Base-by-base conservation (phyloP, 1,139 yeast species). In the Blastobotrys arbuscula region DNA sequence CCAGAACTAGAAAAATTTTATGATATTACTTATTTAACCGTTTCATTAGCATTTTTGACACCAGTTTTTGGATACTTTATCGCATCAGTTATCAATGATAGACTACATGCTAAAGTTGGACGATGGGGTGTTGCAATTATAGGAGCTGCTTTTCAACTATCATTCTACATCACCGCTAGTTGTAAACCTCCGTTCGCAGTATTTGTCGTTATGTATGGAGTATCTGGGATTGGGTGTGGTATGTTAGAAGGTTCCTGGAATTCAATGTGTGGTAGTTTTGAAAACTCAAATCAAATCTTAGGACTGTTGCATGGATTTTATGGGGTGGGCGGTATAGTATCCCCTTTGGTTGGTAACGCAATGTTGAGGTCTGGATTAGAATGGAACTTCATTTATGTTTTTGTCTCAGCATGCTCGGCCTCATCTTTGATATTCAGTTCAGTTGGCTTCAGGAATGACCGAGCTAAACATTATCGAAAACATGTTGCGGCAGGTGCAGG, bases 161-260 rank as follows among this genome's bases (percentile, higher is more conserved):
- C 69, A 4, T 74, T 74, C 69, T 74, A 66, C 56, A 61, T 71
- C 0, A 59, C 75, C 2, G 72, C 74, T 12, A 58, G 70, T 40
- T 71, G 73, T 41, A 72, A 55, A 63, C 79, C 52, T 55, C 68
- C 67, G 1, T 63, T 58, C 44, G 59, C 64, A 1, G 45, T 74
- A 3, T 70, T 76, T 10, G 81, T 77, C 13, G 59, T 74, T 28
- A 82, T 74, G 0, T 80, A 75, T 57, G 77, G 76, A 60, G 63
- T 79, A 53, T 80, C 82, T 2, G 87, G 87, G 0, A 57, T 77
- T 35, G 87, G 86, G 0, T 59, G 72, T 26, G 86, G 84, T 0
- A 62, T 72, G n/a, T 72, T 75, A 2, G 68, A 78, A 26, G 74
- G 83, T 2, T 80, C 79, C 52, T 71, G 74, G 50, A 82, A 81